phyloP scores from a whole-genome alignment of 768 basidiomycete species.

The Udeniomyces megalosporus region DNA sequence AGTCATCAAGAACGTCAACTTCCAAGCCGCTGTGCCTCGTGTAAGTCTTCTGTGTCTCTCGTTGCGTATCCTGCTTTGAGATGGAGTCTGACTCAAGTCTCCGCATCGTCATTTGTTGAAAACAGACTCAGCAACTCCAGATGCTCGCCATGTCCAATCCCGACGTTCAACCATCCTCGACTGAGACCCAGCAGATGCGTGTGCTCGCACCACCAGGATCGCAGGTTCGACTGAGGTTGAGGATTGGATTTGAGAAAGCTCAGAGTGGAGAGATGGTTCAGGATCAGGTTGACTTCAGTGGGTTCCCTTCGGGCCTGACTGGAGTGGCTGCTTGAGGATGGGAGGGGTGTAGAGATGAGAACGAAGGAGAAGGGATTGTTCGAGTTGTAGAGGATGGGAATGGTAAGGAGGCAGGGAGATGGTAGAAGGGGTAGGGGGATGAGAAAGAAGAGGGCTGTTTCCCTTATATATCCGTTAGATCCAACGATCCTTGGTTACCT shows the following conservation, averaged over 20 bases:
- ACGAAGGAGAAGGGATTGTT: too few relatives aligned
- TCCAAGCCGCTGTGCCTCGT: conserved; percentile 96
- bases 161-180: conserved; percentile 54
- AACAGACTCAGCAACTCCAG: conserved; percentile 86
- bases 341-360: too few relatives aligned
- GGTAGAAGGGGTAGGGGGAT: too few relatives aligned
- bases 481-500: too few relatives aligned
- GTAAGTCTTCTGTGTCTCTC: conserved; percentile 32
- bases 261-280: conserved; percentile 49
- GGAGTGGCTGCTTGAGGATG: too few relatives aligned
- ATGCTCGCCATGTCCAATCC: conserved; percentile 94
- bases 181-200: conserved; percentile 90
- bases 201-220: conserved; percentile 79
- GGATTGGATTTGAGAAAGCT: conserved; percentile 54
- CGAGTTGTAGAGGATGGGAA: too few relatives aligned
- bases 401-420: too few relatives aligned
- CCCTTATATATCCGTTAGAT: too few relatives aligned
- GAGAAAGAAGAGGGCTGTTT: too few relatives aligned
- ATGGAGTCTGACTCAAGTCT: not conserved
- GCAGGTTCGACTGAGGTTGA: conserved; percentile 63
- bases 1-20: conserved; percentile 50
- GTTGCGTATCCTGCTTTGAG: not conserved
- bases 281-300: conserved; percentile 87
- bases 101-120: not conserved
- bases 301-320: conserved; percentile 48